Evolutionary conservation across 1,284 basidiomycete species (phyloP), one percentile per base, ranked within the genome.

Genomic region (Ustilago xerochloae): DNA sequence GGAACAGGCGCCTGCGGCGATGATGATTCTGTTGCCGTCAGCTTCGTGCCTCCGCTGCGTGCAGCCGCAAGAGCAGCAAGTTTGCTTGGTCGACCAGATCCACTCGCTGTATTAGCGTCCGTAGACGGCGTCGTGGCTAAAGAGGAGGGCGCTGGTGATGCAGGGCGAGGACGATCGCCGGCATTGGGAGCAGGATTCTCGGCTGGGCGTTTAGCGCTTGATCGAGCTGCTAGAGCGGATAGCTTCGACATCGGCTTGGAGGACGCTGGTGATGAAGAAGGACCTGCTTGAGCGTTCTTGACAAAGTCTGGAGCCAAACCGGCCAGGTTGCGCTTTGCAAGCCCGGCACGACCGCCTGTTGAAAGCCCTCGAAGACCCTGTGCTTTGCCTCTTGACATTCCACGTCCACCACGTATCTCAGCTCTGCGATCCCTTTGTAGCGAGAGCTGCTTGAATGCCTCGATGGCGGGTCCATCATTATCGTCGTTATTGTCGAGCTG

Each of bases 381-480:
- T 7, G 64, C 76, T 29, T 56, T 58, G 18, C 61, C 63, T 29
- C 61, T 39, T 2, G 60, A 30, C 53, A 66, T 58, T 0, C 66
- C 72, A 20, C 63, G 48, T 0, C 75, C 73, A 16, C 50, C 55
- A 3, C 61, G 49, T 15, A 69, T 63, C 58, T 74, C 63, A 28
- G 59, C 70, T 29, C 58, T 32, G 13, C 69, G 47, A 18, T 63
- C 60, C 43, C 66, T 45, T n/a, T 63, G 62, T 35, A 72, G 30
- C 13, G 74, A 67, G 4, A 72, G 60, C 28, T 60, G 41, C 50
- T 90, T 89, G 18, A 93, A 85, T 2, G 93, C 93, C 32, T 89
- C 93, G 30, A 75, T 58, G 15, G 73, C 56, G 15, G 58, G 56
- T 24, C 45, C 62, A 6, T 65, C 49, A 2, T 49, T 20, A 20